phyloP scores from a whole-genome alignment of 352 stramenopile species.

The Pythium biforme region DNA sequence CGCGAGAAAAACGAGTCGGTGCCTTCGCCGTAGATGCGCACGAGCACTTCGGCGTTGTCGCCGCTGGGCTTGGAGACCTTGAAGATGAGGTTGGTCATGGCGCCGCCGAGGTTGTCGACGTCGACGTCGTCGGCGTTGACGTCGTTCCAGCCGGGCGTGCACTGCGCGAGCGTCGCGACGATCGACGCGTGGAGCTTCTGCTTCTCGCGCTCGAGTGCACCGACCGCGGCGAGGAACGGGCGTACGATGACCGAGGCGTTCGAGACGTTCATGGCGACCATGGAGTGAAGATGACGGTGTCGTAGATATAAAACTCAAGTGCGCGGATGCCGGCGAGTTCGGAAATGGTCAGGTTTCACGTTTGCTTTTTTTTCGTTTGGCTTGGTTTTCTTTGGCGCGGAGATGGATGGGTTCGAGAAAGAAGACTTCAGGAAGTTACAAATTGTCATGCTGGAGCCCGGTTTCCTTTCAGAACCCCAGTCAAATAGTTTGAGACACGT shows the following conservation, averaged over 20 bases:
- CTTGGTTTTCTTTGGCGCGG: neutral
- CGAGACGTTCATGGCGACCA: conserved; percentile 33
- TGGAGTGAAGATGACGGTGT: conserved; percentile 4
- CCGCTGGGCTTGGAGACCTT: conserved; percentile 64
- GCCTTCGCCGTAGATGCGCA: conserved; percentile 81
- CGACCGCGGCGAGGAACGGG: conserved; percentile 55
- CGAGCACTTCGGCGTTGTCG: conserved; percentile 62
- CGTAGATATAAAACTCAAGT: neutral
- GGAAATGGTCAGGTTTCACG: conserved; percentile 22
- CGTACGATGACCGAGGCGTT: conserved; percentile 46
- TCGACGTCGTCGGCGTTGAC: conserved; percentile 56
- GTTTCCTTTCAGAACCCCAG: conserved; percentile 14
- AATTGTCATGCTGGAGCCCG: neutral
- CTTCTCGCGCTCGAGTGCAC: conserved; percentile 63
- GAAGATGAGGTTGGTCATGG: conserved; percentile 89
- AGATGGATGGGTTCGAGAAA: conserved; percentile 13
- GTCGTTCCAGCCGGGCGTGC: conserved; percentile 56
- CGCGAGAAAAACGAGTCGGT: conserved; percentile 83
- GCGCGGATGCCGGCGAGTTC: conserved; percentile 5
- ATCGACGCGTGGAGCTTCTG: conserved; percentile 68
- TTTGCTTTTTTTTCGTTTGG: neutral
- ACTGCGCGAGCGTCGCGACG: conserved; percentile 51
- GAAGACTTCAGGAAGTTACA: neutral
- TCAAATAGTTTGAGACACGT: conserved; percentile 14
- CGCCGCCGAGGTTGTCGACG: conserved; percentile 66